Evolutionary conservation across 2,329 filamentous ascomycete genomes (phyloP), one percentile per base, ranked within the genome.

Genomic region (Aureobasidium sp.): DNA sequence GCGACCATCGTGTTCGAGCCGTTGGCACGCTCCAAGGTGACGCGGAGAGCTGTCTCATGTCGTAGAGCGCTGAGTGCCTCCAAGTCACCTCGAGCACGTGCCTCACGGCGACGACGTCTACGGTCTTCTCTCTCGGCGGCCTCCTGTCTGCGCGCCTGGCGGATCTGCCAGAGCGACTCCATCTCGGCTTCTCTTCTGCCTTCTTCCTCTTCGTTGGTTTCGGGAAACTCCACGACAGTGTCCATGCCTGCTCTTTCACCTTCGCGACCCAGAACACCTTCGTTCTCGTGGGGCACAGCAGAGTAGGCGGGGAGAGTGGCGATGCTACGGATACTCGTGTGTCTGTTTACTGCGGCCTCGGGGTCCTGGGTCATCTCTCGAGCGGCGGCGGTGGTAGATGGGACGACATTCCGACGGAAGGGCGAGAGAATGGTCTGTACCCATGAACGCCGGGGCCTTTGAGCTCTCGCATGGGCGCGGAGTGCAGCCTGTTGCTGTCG

Each of bases 161-260:
- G 87, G 63, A 97, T 93, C 73, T 96, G 91, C 73, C 96, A 97
- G 44, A 97, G 76, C 0, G 89, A 85, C 65, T 94, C 89, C 94
- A 97, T 97, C 73, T 97, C 90, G 31, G 90, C 85, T 66, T 97
- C 91, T 14, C 94, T 83, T 59, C 91, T 78, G 1, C 77, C 76
- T 72, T 96, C 91, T 66, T 95, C 86, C 60, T 91, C 88, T 57
- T 96, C 90, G 9, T 80, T 82, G 0, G 88, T 90, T 70, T 90
- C 87, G 0, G 92, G 92, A 67, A 89, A 85, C 73, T 97, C 92
- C 14, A 97, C 77, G 0, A 99, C 91, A 4, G 90, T 84, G 69
- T 99, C 94, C 68, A 99, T 91, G 8, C 94, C 94, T 59, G 83
- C 93, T 64, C 94, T 84, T 72, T 99, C 94, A 55, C 94, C 94